A percentile compares a stretch with the other conserved stretches of the same genome.
Evolutionary conservation across 2,329 filamentous ascomycete genomes (phyloP).

Genomic region (Paecilomyces formosus): DNA sequence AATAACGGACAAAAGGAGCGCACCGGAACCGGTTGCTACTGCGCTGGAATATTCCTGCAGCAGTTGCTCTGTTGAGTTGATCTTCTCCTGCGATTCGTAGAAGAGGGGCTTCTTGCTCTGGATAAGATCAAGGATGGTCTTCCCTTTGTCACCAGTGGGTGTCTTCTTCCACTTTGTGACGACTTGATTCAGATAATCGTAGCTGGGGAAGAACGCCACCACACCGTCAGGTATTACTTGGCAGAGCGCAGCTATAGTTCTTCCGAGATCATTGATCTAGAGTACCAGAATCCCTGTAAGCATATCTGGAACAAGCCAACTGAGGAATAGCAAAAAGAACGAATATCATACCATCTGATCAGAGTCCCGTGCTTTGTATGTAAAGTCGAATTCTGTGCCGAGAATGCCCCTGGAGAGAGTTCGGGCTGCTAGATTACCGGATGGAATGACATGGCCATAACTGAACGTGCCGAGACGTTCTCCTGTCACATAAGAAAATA

Average conservation of each 20-base stretch:
- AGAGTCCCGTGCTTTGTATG: conserved; percentile 69
- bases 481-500: conserved; percentile 67
- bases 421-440: conserved; percentile 71
- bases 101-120: conserved; percentile 44
- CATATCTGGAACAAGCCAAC: not conserved
- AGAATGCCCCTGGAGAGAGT: conserved; percentile 50
- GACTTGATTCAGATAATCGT: conserved; percentile 77
- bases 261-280: conserved; percentile 63
- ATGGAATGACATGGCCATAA: conserved; percentile 89
- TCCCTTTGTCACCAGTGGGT: conserved; percentile 15
- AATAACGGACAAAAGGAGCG: conserved; percentile 79
- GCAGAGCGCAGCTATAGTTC: conserved; percentile 64
- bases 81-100: conserved; percentile 39
- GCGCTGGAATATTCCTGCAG: conserved; percentile 65
- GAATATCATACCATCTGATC: conserved; percentile 46
- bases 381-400: conserved; percentile 69
- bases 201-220: conserved; percentile 93
- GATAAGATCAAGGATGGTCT: conserved; percentile 23
- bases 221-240: conserved; percentile 76
- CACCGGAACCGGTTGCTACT: conserved; percentile 58
- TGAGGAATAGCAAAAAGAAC: not conserved
- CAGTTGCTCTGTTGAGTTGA: conserved; percentile 54
- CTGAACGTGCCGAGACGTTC: conserved; percentile 70
- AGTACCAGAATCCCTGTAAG: conserved; percentile 3
- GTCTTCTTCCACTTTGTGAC: conserved; percentile 52